phyloP scores from a whole-genome alignment of 192 early-diverging fungal species.

The Coemansia asiatica region DNA sequence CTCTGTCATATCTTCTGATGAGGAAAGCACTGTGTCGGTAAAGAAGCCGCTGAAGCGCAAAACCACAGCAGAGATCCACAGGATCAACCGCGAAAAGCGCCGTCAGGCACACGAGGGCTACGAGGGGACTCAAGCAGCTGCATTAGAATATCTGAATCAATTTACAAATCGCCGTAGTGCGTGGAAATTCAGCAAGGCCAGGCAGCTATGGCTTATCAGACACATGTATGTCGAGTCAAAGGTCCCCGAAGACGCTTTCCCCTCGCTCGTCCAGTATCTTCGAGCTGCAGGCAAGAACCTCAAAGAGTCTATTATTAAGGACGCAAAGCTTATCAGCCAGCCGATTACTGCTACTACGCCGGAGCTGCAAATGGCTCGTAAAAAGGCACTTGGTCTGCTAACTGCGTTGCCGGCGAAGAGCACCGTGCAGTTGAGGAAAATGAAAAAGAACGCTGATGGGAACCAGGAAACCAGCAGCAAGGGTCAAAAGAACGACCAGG shows the following conservation, averaged over 20 bases:
- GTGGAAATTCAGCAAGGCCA: constrained; percentile 54
- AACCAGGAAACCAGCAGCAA: neutral
- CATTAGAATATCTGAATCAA: constrained; percentile 29
- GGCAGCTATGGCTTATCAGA: constrained; percentile 42
- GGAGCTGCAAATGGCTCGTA: neutral
- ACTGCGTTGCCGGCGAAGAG: neutral
- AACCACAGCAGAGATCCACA: constrained; percentile 36
- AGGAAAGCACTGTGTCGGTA: neutral
- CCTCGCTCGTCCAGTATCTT: constrained; percentile 32
- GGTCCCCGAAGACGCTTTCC: constrained; percentile 28
- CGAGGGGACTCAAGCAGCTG: constrained; percentile 26
- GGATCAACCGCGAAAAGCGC: constrained; percentile 27
- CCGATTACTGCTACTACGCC: constrained; percentile 3
- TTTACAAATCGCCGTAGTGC: constrained; percentile 13
- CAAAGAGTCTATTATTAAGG: constrained; percentile 20
- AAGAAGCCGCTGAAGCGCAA: constrained; percentile 36
- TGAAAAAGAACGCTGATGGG: neutral
- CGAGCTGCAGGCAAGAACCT: constrained; percentile 4
- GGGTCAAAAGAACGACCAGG: neutral
- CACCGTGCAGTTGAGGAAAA: neutral
- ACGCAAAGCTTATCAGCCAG: constrained; percentile 17
- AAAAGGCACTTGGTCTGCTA: constrained; percentile 1
- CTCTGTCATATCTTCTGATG: constrained; percentile 4
- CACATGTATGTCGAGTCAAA: constrained; percentile 38
- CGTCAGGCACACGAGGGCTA: constrained; percentile 26